phyloP scores from a whole-genome alignment of 148 eudicot genomes.

The Rhododendron henanense region DNA sequence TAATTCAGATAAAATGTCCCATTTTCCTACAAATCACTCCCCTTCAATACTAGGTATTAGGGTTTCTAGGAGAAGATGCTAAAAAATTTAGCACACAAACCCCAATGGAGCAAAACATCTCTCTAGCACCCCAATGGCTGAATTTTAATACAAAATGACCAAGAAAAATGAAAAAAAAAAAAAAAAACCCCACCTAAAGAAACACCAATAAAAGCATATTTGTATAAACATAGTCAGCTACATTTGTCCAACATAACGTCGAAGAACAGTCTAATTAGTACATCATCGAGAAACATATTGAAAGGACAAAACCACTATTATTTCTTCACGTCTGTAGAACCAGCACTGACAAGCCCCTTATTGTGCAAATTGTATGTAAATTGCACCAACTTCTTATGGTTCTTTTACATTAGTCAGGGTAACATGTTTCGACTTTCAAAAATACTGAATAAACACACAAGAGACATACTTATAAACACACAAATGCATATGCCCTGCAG shows the following conservation, averaged over 20 bases:
- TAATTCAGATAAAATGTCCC: background rate
- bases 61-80: background rate
- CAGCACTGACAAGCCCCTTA: background rate
- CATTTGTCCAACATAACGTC: background rate
- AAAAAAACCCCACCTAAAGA: background rate
- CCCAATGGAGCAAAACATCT: background rate
- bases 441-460: background rate
- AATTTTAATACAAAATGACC: background rate
- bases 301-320: background rate
- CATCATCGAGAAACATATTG: background rate
- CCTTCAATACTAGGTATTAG: background rate
- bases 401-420: background rate
- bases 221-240: background rate
- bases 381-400: background rate
- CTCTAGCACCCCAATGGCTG: background rate
- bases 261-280: background rate
- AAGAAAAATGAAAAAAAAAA: background rate
- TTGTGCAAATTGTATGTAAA: background rate
- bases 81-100: background rate
- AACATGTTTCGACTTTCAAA: background rate
- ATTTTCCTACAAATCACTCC: background rate
- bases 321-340: background rate
- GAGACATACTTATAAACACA: background rate
- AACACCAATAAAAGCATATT: background rate
- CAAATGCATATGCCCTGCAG: constrained; percentile 1